Percentiles rank a stretch among this genome's conserved stretches.
Conservation (phyloP, 2,329 filamentous ascomycete species). For the Pestalotiopsis sp. region DNA sequence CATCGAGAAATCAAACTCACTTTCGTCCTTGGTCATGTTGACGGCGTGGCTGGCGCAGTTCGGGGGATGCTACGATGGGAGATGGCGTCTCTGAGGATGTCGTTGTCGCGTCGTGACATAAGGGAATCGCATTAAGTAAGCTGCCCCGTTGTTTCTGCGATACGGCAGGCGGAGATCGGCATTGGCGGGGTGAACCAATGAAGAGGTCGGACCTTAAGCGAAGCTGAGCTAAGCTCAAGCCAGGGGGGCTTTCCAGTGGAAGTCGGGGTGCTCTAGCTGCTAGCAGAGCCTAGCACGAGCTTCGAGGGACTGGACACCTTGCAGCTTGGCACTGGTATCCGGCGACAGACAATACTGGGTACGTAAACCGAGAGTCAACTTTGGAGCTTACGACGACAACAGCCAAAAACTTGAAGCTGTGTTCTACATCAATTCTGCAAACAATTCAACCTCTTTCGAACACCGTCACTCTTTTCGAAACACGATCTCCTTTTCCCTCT, state of each 20-base stretch:
- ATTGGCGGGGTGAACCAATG: not conserved
- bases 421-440: not conserved
- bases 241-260: not conserved
- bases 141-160: not conserved
- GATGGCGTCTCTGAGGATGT: not conserved
- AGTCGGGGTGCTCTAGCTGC: not conserved
- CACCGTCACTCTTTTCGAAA: not conserved
- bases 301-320: not conserved
- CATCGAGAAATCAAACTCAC: constrained; percentile 26
- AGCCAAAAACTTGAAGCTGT: not conserved
- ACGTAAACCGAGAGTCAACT: not conserved
- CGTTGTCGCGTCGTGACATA: not conserved
- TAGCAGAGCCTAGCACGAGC: not conserved
- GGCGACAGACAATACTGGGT: not conserved
- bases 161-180: not conserved
- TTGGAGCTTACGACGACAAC: not conserved
- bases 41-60: not conserved
- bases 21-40: constrained; percentile 41
- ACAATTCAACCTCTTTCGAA: not conserved
- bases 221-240: not conserved
- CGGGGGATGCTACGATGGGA: not conserved
- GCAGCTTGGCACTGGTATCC: not conserved
- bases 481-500: not conserved
- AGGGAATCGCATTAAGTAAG: constrained; percentile 4
- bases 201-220: not conserved